phyloP scores from a whole-genome alignment of 139 green algal species.

The Coelastrella sp. region DNA sequence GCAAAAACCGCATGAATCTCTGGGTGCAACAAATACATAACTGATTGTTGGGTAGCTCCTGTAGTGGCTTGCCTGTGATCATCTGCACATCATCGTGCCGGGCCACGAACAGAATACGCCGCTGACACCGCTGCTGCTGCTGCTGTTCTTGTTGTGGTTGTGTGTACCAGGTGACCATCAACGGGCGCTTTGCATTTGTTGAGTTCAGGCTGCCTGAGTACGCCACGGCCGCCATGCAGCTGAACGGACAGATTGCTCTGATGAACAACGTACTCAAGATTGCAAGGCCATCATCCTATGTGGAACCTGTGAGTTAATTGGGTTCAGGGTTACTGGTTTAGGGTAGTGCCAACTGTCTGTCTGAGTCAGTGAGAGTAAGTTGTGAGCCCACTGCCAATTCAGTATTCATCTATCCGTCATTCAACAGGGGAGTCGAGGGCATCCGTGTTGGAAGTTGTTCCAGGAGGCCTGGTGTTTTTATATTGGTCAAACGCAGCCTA shows the following conservation, averaged over 20 bases:
- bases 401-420: not conserved
- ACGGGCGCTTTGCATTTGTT: constrained; percentile 85
- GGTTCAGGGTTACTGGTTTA: not conserved
- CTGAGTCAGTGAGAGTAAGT: not conserved
- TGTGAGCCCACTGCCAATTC: not conserved
- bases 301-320: constrained; percentile 71
- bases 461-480: too few relatives aligned
- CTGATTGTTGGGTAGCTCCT: too few relatives aligned
- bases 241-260: constrained; percentile 83
- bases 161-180: constrained; percentile 20
- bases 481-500: too few relatives aligned
- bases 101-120: too few relatives aligned
- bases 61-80: too few relatives aligned
- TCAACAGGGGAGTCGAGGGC: not conserved
- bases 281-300: constrained; percentile 83
- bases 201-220: constrained; percentile 90
- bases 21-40: too few relatives aligned
- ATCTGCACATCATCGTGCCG: too few relatives aligned
- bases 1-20: too few relatives aligned
- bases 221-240: constrained; percentile 84
- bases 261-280: constrained; percentile 83
- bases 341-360: constrained; percentile 56
- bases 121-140: not conserved
- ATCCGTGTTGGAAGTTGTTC: not conserved
- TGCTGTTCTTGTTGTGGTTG: not conserved